A percentile compares a stretch with the other conserved stretches of the same genome.
Conservation (phyloP, 495 filamentous ascomycete species). For the Penicillium herquei region DNA sequence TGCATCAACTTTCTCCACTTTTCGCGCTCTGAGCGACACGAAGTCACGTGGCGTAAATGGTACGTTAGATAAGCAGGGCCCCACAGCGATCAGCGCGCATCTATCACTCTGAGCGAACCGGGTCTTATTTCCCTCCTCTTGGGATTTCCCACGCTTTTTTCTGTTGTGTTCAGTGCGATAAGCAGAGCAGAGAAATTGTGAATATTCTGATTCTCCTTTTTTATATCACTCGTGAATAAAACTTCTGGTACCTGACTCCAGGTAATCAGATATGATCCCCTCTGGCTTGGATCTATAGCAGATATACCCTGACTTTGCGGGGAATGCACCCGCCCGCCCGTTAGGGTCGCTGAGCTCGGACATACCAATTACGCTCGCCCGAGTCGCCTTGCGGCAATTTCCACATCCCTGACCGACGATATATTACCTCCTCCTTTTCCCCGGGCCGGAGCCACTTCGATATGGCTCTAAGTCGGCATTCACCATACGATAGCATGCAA, state of each 20-base stretch:
- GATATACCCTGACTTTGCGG: conserved; percentile 3
- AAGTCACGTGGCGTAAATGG: conserved; percentile 27
- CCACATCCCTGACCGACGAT: neutral
- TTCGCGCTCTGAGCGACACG: conserved; percentile 30
- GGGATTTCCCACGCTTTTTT: neutral
- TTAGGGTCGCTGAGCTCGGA: conserved; percentile 5
- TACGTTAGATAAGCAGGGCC: conserved; percentile 9
- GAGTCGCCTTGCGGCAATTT: neutral
- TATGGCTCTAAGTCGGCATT: conserved; percentile 21
- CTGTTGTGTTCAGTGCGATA: neutral
- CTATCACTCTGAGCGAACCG: conserved; percentile 15
- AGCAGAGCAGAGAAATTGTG: neutral
- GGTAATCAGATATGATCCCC: neutral
- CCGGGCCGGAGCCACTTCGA: neutral
- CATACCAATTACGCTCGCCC: neutral
- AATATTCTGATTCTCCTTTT: neutral
- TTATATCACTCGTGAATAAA: neutral
- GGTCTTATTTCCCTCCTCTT: conserved; percentile 12
- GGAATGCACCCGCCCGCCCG: conserved; percentile 3
- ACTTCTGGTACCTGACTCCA: neutral
- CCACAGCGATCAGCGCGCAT: conserved; percentile 20
- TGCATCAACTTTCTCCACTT: conserved; percentile 21
- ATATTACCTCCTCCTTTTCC: neutral
- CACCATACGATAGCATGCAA: conserved; percentile 9
- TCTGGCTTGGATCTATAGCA: conserved; percentile 2